Evolutionary conservation across 257 asterid genomes (phyloP).

Genomic region (Plectranthus barbatus): DNA sequence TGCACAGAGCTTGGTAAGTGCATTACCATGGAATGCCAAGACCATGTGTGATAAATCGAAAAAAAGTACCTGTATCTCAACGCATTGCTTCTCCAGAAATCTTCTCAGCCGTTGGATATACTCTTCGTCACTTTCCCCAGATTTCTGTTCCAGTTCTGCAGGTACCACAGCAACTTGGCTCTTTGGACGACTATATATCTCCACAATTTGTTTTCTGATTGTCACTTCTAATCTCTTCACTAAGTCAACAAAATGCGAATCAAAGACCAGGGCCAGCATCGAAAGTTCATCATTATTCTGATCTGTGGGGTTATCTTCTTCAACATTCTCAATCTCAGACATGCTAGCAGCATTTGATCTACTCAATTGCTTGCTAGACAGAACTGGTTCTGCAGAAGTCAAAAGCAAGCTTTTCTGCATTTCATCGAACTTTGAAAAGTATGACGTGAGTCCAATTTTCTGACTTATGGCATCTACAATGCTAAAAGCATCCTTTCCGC

Average conservation of each 20-base stretch:
- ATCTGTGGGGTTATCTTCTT: constrained; percentile 48
- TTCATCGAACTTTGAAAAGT: constrained; percentile 66
- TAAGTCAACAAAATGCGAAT: constrained; percentile 59
- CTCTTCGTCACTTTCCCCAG: constrained; percentile 63
- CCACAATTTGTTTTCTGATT: constrained; percentile 65
- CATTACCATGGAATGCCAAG: not conserved
- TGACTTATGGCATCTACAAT: constrained; percentile 77
- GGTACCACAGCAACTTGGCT: constrained; percentile 88
- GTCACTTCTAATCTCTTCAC: constrained; percentile 55
- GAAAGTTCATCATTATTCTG: constrained; percentile 62
- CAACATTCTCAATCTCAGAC: constrained; percentile 76
- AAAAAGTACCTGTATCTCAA: constrained; percentile 82
- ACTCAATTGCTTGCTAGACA: constrained; percentile 55
- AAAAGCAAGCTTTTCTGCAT: constrained; percentile 63
- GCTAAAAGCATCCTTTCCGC: constrained; percentile 49
- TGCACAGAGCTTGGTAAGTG: too few relatives aligned
- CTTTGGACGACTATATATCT: constrained; percentile 69
- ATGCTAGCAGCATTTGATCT: constrained; percentile 78
- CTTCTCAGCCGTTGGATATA: constrained; percentile 60
- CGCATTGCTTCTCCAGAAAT: constrained; percentile 84
- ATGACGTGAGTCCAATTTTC: constrained; percentile 71
- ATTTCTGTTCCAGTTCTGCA: constrained; percentile 61
- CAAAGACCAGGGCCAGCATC: constrained; percentile 56
- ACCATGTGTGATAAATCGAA: too few relatives aligned
- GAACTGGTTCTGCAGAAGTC: constrained; percentile 54